These are phyloP conservation scores for Rhinocladiella similis DNA, from an alignment of 2,329 filamentous ascomycete genomes.

Conservation along the genomic window DNA sequence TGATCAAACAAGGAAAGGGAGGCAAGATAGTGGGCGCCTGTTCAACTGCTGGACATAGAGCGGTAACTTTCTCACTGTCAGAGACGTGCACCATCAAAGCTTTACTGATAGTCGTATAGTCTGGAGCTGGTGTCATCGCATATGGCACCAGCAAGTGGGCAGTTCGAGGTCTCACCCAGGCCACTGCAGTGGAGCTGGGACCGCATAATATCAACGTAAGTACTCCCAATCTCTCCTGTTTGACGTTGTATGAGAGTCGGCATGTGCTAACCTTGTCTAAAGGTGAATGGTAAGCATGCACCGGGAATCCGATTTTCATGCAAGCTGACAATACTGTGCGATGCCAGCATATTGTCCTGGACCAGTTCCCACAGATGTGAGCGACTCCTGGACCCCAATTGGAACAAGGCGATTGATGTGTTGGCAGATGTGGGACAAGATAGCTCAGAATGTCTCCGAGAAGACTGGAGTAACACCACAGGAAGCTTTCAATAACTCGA, in stretches of 20 bases:
- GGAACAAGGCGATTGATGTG: too few species aligned
- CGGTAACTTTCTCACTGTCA: neutral
- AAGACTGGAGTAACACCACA: slow-evolving; percentile 51
- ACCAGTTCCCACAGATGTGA: slow-evolving; percentile 58
- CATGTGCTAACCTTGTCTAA: neutral
- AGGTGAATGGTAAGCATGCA: neutral
- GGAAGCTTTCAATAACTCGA: slow-evolving; percentile 56
- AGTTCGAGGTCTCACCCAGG: slow-evolving; percentile 64
- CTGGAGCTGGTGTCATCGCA: slow-evolving; percentile 59
- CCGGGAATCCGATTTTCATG: neutral
- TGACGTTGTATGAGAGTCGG: neutral
- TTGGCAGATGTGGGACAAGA: slow-evolving; percentile 63
- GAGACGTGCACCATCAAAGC: too few species aligned
- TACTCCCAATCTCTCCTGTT: neutral
- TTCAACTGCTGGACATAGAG: slow-evolving; percentile 1
- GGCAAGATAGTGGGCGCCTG: slow-evolving; percentile 50
- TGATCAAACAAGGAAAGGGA: slow-evolving; percentile 59
- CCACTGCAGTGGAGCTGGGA: slow-evolving; percentile 65
- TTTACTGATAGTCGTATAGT: neutral
- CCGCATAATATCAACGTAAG: slow-evolving; percentile 56
- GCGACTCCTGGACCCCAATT: too few species aligned
- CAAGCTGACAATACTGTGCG: neutral
- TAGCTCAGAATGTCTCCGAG: slow-evolving; percentile 59
- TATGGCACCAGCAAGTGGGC: slow-evolving; percentile 67
- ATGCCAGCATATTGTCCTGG: slow-evolving; percentile 60